These are phyloP conservation scores for Pleurotus citrinopileatus DNA, from an alignment of 768 basidiomycete genomes.

Conservation along the genomic window DNA sequence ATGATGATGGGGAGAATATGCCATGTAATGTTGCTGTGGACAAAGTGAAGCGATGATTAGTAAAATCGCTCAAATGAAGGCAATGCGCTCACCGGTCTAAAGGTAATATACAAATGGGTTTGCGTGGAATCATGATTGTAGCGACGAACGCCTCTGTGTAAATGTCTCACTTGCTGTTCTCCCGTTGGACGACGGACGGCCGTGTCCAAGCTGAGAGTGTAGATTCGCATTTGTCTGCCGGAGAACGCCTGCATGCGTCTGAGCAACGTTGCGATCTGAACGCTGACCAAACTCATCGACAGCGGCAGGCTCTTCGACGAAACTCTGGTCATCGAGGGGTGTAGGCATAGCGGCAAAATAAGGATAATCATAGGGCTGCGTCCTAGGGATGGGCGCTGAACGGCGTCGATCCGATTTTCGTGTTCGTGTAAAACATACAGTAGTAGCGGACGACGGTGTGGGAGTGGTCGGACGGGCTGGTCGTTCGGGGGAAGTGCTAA, in stretches of 20 bases:
- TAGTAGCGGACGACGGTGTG: not conserved
- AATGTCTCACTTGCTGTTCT: slow-evolving; percentile 4
- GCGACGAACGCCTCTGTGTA: not conserved
- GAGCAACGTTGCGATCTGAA: not conserved
- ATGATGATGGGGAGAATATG: not conserved
- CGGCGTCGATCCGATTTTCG: slow-evolving; percentile 6
- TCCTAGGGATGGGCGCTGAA: slow-evolving; percentile 5
- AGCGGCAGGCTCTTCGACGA: not conserved
- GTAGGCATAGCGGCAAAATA: slow-evolving; percentile 9
- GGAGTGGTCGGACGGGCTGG: not conserved
- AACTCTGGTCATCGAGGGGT: not conserved
- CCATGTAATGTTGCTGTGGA: not conserved
- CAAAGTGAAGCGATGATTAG: not conserved
- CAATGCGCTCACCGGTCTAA: not conserved
- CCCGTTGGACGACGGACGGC: slow-evolving; percentile 3
- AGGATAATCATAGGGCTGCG: slow-evolving; percentile 8
- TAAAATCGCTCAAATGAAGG: too few relatives aligned
- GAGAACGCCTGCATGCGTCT: not conserved
- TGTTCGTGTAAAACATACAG: not conserved
- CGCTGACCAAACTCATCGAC: slow-evolving; percentile 6
- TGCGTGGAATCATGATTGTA: not conserved
- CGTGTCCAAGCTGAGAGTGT: not conserved
- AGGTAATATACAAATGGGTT: not conserved
- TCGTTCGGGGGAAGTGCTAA: not conserved
- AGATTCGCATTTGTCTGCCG: not conserved